A percentile compares a stretch with the other conserved stretches of the same genome.
phyloP scores from a whole-genome alignment of 1,284 basidiomycete genomes.

The Entoloma clypeatum region DNA sequence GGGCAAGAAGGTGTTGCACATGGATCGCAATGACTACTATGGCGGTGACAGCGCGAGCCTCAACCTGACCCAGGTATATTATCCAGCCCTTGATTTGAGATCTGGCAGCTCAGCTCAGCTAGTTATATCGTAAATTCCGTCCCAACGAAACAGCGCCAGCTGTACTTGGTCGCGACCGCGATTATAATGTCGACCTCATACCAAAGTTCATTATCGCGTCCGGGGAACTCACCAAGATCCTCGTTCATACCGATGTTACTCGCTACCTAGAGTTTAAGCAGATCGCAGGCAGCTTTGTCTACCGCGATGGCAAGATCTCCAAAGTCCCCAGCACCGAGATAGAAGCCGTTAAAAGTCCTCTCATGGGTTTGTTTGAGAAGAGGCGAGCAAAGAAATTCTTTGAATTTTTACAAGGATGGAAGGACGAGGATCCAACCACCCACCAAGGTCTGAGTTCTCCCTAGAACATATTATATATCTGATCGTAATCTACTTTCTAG shows the following conservation, averaged over 20 bases:
- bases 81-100: slow-evolving; percentile 3
- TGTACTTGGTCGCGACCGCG: slow-evolving; percentile 89
- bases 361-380: slow-evolving; percentile 99
- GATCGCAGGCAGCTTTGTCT: slow-evolving; percentile 98
- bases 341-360: slow-evolving; percentile 90
- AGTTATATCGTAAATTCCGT: slow-evolving; percentile 98
- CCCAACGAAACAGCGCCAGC: slow-evolving; percentile 65
- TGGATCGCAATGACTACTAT: slow-evolving; percentile 99
- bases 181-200: slow-evolving; percentile 94
- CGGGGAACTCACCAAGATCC: slow-evolving; percentile 96
- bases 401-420: slow-evolving; percentile 95
- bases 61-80: slow-evolving; percentile 89
- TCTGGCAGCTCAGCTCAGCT: slow-evolving; percentile 1
- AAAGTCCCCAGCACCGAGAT: slow-evolving; percentile 98
- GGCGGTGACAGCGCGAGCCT: slow-evolving; percentile 97
- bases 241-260: slow-evolving; percentile 98
- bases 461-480: not conserved
- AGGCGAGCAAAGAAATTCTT: slow-evolving; percentile 98
- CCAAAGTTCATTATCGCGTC: slow-evolving; percentile 98
- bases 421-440: slow-evolving; percentile 89
- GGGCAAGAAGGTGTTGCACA: slow-evolving; percentile 99
- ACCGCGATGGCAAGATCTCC: slow-evolving; percentile 94
- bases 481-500: slow-evolving; percentile 37
- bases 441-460: slow-evolving; percentile 75
- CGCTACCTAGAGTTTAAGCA: slow-evolving; percentile 99